These are phyloP conservation scores for Akanthomyces lecanii DNA, from an alignment of 2,329 filamentous ascomycete species.

Conservation along the genomic window DNA sequence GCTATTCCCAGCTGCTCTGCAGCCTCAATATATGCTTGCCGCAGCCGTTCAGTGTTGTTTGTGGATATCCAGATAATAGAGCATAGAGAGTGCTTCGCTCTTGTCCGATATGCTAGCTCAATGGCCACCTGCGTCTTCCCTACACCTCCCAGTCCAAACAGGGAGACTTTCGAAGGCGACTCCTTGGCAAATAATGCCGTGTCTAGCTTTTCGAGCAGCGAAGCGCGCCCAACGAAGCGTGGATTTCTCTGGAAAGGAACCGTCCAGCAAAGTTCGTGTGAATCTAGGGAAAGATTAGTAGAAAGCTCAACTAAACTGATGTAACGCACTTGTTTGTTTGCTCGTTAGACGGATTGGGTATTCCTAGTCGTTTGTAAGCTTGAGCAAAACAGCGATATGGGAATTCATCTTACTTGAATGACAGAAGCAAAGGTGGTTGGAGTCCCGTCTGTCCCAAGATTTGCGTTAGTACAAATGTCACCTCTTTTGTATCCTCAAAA, in stretches of 20 bases:
- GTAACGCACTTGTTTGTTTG: not conserved
- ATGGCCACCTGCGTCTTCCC: conserved; percentile 16
- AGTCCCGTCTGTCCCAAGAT: not conserved
- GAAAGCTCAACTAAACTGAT: not conserved
- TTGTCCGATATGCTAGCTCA: conserved; percentile 7
- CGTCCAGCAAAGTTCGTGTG: not conserved
- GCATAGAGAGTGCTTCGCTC: not conserved
- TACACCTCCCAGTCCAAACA: conserved; percentile 13
- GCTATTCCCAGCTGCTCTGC: conserved; percentile 10
- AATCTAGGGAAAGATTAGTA: not conserved
- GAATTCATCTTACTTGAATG: not conserved
- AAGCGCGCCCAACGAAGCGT: not conserved
- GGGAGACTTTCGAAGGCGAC: not conserved
- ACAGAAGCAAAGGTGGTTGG: not conserved
- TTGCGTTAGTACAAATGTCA: not conserved
- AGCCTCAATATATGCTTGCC: conserved; percentile 6
- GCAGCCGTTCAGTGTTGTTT: conserved; percentile 9
- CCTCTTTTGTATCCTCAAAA: not conserved
- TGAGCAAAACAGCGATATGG: not conserved
- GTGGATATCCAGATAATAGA: conserved; percentile 16
- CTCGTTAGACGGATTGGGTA: not conserved
- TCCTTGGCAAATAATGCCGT: not conserved
- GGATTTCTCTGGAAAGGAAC: conserved; percentile 4
- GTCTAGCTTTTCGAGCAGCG: not conserved
- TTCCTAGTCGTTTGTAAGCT: not conserved